Evolutionary conservation across 2,329 filamentous ascomycete species (phyloP).

Genomic region (Cladorrhinum sp.): DNA sequence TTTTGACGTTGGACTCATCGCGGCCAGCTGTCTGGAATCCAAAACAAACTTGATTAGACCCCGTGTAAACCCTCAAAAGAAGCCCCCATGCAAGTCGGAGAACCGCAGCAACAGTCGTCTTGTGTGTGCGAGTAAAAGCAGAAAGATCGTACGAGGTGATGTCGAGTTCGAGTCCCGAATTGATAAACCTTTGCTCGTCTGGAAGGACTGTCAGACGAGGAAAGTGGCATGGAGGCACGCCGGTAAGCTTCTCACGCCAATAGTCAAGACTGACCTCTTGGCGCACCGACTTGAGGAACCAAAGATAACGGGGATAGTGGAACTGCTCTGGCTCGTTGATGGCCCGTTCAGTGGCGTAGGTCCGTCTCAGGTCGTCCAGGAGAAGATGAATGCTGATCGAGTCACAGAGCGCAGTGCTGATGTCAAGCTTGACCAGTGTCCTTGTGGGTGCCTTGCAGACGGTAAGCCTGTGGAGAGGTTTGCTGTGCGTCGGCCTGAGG

Average conservation of each 20-base stretch:
- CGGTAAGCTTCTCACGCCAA: conserved; percentile 43
- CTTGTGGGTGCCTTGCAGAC: conserved; percentile 45
- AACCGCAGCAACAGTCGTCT: conserved; percentile 47
- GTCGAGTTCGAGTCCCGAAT: conserved; percentile 40
- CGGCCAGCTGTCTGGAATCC: conserved; percentile 49
- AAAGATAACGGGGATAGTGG: conserved; percentile 39
- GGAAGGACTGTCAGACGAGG: conserved; percentile 37
- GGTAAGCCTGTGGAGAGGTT: conserved; percentile 49
- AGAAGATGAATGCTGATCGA: conserved; percentile 44
- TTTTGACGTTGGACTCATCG: conserved; percentile 41
- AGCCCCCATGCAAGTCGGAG: conserved; percentile 60
- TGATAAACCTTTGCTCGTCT: conserved; percentile 32
- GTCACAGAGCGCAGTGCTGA: conserved; percentile 51
- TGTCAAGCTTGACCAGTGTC: conserved; percentile 49
- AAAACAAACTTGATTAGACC: conserved; percentile 52
- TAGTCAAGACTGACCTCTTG: conserved; percentile 40
- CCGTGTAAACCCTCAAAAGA: conserved; percentile 53
- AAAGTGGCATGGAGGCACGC: conserved; percentile 44
- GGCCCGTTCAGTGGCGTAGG: conserved; percentile 40
- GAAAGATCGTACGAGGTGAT: conserved; percentile 41
- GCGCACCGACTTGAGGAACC: conserved; percentile 36
- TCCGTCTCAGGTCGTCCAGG: conserved; percentile 45
- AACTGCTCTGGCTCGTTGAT: conserved; percentile 35
- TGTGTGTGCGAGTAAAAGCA: conserved; percentile 41
- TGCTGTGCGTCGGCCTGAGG: conserved; percentile 35